Evolutionary conservation across 345 rosid genomes (phyloP).

Genomic region (Dimocarpus longan): DNA sequence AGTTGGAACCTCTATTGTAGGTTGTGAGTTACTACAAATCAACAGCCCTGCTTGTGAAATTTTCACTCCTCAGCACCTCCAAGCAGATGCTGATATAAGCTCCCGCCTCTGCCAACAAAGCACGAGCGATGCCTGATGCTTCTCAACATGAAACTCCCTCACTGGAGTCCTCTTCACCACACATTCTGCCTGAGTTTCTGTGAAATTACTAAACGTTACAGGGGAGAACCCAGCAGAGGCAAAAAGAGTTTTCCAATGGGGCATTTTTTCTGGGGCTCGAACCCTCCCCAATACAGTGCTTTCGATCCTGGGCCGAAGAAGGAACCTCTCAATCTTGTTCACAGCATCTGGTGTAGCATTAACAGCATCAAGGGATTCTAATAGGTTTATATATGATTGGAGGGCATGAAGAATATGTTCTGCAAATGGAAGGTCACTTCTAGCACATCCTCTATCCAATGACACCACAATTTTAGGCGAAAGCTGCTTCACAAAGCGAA

Average conservation of each 20-base stretch:
- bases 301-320: constrained; percentile 54
- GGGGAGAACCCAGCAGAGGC: constrained; percentile 49
- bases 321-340: constrained; percentile 59
- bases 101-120: constrained; percentile 57
- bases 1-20: constrained; percentile 30
- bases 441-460: constrained; percentile 48
- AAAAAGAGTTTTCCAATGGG: constrained; percentile 51
- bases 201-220: constrained; percentile 46
- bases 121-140: constrained; percentile 49
- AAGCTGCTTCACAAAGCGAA: constrained; percentile 53
- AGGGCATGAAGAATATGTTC: constrained; percentile 49
- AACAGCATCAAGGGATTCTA: constrained; percentile 54
- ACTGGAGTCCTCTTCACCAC: constrained; percentile 50
- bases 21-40: constrained; percentile 31
- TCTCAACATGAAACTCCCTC: constrained; percentile 60
- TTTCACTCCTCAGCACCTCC: constrained; percentile 47
- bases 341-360: constrained; percentile 43
- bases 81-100: constrained; percentile 58
- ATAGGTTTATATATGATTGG: constrained; percentile 41
- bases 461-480: constrained; percentile 53
- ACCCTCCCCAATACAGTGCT: constrained; percentile 46
- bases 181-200: constrained; percentile 60
- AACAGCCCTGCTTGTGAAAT: constrained; percentile 23
- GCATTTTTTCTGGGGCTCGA: constrained; percentile 41
- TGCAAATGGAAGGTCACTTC: constrained; percentile 52